Evolutionary conservation across 495 filamentous ascomycete genomes (phyloP), one percentile per base, ranked within the genome.

Genomic region (Lineolata rhizophorae): DNA sequence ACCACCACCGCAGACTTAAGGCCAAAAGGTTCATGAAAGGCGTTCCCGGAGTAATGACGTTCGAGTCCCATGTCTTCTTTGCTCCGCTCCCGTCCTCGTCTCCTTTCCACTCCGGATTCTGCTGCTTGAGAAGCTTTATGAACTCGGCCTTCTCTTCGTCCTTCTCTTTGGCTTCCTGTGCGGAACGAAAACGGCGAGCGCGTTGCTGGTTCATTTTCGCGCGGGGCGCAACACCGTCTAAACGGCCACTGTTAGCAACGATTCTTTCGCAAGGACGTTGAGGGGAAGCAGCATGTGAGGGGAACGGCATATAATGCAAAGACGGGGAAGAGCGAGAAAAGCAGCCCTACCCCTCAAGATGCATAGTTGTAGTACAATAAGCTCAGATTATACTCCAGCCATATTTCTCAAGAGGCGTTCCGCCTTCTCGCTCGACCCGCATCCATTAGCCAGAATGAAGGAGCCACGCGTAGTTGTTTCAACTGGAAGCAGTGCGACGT

Each of bases 161-260:
- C 45, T 92, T 91, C 45, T 94, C 82, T 49, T 74, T 72, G 16
- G 87, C 87, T 48, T 99, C 87, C 50, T 84, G 76, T 0, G 85
- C 85, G 9, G 85, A 82, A 35, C 87, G 76, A 57, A 91, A 91
- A 37, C 81, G 72, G 47, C 83, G 68, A 13, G 79, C 79, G 31
- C 84, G 80, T 54, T 94, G 84, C 52, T 94, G 83, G 52, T 94
- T 94, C 84, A 92, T 91, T 54, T 94, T 94, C 20, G 83, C 83
- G 43, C 84, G 66, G 13, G 84, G 84, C 1, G 84, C 84, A 39
- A 94, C 84, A 48, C 84, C 84, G 56, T 94, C 83, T 83, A 35
- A 18, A 39, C n/a, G n/a, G 10, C 12, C 30, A 28, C 5, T 22
- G 36, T 68, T 50, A 63, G 57, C 40, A 27, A 17, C 10, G 21